Percentiles rank a stretch among this genome's conserved stretches.
Evolutionary conservation across 371 early-diverging fungal genomes (phyloP).

Genomic region (Lichtheimia ornata): DNA sequence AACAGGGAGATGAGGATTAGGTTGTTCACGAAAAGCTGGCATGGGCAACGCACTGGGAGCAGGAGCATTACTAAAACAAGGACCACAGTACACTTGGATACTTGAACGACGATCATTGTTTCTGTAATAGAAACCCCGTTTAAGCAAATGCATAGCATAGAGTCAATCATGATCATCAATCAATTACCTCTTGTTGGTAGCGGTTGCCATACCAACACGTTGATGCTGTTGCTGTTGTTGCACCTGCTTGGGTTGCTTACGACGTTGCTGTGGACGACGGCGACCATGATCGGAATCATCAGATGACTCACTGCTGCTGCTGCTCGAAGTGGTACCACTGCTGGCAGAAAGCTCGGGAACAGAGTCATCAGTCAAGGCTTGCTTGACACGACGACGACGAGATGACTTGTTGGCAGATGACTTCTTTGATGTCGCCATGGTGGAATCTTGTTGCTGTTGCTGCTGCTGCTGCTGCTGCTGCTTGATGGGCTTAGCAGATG

Average conservation of each 20-base stretch:
- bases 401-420: not conserved
- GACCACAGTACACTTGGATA: constrained; percentile 70
- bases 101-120: constrained; percentile 10
- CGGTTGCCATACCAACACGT: constrained; percentile 1
- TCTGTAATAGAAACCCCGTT: not conserved
- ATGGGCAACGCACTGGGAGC: constrained; percentile 74
- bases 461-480: too few species aligned
- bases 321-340: too few species aligned
- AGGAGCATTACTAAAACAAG: constrained; percentile 82
- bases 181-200: not conserved
- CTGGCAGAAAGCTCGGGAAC: too few species aligned
- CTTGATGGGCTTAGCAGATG: not conserved
- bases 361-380: not conserved
- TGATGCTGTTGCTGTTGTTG: constrained; percentile 6
- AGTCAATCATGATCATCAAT: not conserved
- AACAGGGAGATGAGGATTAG: constrained; percentile 15
- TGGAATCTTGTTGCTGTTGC: not conserved
- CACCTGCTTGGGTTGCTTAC: constrained; percentile 2
- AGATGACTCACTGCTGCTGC: too few species aligned
- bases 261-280: not conserved
- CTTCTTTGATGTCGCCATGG: not conserved
- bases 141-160: too few species aligned
- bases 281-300: too few species aligned
- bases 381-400: not conserved
- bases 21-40: constrained; percentile 58